Evolutionary conservation across 176 grass and related monocot species (phyloP).

Genomic region (Phoenix dactylifera): DNA sequence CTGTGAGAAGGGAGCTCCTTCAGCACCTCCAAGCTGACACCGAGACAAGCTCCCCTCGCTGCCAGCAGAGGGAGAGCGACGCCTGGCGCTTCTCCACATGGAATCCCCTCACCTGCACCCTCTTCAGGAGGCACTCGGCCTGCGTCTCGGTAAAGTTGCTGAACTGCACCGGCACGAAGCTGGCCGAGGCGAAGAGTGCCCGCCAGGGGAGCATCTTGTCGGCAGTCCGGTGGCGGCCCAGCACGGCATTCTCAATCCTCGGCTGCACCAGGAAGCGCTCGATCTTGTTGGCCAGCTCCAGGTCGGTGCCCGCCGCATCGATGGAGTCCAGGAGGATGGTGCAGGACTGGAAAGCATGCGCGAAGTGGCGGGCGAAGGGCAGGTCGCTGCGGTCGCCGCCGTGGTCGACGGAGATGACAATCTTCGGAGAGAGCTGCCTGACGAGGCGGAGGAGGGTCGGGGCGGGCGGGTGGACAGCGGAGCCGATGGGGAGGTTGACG

Average conservation of each 20-base stretch:
- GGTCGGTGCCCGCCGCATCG: conserved; percentile 20
- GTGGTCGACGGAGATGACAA: conserved; percentile 48
- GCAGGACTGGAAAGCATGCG: conserved; percentile 26
- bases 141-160: conserved; percentile 45
- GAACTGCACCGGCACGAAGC: conserved; percentile 34
- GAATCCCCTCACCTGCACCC: conserved; percentile 34
- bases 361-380: conserved; percentile 29
- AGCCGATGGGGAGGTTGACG: conserved; percentile 32
- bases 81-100: conserved; percentile 27
- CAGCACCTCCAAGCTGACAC: conserved; percentile 52
- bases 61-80: conserved; percentile 40
- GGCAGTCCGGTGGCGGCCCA: neutral
- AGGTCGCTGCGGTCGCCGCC: conserved; percentile 32
- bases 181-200: conserved; percentile 21
- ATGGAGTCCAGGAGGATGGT: conserved; percentile 41
- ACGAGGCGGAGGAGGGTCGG: conserved; percentile 27
- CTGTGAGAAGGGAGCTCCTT: conserved; percentile 14
- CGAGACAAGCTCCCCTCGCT: conserved; percentile 30
- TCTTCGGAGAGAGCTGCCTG: conserved; percentile 39
- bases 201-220: conserved; percentile 32
- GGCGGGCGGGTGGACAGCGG: neutral
- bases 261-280: conserved; percentile 47
- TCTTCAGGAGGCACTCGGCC: conserved; percentile 51
- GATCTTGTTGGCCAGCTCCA: conserved; percentile 27
- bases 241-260: conserved; percentile 23